Base-by-base conservation (phyloP, 371 early-diverging fungal genomes). In the Rhizopus stolonifer region DNA sequence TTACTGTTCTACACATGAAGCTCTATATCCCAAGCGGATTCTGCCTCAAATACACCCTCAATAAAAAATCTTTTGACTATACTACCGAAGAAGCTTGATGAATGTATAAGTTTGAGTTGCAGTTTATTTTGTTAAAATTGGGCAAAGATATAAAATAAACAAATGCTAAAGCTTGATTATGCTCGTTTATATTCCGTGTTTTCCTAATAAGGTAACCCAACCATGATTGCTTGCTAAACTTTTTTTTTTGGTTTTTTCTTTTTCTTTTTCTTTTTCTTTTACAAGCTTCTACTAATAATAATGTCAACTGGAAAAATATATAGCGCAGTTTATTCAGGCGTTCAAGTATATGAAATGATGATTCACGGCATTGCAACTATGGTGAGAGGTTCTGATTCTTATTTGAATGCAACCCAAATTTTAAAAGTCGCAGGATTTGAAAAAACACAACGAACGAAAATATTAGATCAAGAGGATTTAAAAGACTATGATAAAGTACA, bases 351-450 rank as follows among this genome's bases (percentile, higher is more conserved):
- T 61, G 93, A 94, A 67, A 86, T 88, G 82, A 82, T 91, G 75
- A 82, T 85, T 48, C 76, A 84, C 29, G 87, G 84, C 22, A 83
- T 90, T n/a, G 92, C 93, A 6, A 90, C 96, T 21, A 98, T 98
- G 98, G 80, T 93, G 2, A 61, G 98, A 55, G 82, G 87, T 49
- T 66, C 77, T 23, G 96, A 96, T 75, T 90, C 93, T 11, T 96
- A 82, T 61, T 64, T 98, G 67, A 98, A 98, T 70, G 95, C 92
- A n/a, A 98, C 98, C 1, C 98, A 98, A 70, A 92, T 98, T 34
- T 84, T 98, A 42, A 98, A 98, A 74, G 91, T 94, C 23, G 98
- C 96, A 13, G 88, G 89, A 17, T 83, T 93, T 54, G 98, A 96
- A 48, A 96, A 96, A 71, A 88, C 88, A 22, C 84, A 82, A 64